A percentile compares a stretch with the other conserved stretches of the same genome.
Evolutionary conservation across 768 basidiomycete species (phyloP).

Genomic region (Ramaria sp.): DNA sequence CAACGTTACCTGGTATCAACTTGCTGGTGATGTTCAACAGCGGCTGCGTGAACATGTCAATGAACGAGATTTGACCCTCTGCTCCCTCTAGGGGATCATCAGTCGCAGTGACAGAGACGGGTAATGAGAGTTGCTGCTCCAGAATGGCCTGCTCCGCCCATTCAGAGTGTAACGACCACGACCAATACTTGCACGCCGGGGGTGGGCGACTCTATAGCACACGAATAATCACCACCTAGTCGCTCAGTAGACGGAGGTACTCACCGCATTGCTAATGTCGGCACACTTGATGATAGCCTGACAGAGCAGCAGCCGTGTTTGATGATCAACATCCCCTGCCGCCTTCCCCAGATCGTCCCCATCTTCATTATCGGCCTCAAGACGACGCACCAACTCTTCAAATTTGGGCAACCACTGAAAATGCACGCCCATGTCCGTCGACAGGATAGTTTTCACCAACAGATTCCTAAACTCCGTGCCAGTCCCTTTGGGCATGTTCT

Average conservation of each 20-base stretch:
- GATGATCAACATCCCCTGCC: conserved; percentile 25
- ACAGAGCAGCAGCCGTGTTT: conserved; percentile 62
- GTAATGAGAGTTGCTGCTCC: conserved; percentile 68
- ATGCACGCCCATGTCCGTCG: conserved; percentile 94
- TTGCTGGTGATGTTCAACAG: conserved; percentile 65
- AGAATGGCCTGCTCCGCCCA: conserved; percentile 87
- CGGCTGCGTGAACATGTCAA: conserved; percentile 71
- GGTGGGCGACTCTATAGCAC: conserved; percentile 73
- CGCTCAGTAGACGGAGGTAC: conserved; percentile 21
- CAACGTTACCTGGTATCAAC: conserved; percentile 59
- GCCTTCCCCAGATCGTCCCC: conserved; percentile 13
- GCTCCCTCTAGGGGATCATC: conserved; percentile 55
- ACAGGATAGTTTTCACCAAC: conserved; percentile 72
- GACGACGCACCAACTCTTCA: conserved; percentile 24
- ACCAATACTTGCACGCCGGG: conserved; percentile 89
- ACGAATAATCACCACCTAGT: not conserved
- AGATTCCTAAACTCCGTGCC: conserved; percentile 50
- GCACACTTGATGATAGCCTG: conserved; percentile 95
- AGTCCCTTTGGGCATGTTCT: not conserved
- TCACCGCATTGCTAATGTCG: conserved; percentile 95
- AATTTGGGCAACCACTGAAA: conserved; percentile 71
- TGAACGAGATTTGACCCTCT: conserved; percentile 82
- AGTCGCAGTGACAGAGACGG: conserved; percentile 43
- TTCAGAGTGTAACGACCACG: conserved; percentile 75
- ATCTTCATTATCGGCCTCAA: conserved; percentile 23